phyloP scores from a whole-genome alignment of 208 protist genomes.

The Acanthamoeba divionensis region DNA sequence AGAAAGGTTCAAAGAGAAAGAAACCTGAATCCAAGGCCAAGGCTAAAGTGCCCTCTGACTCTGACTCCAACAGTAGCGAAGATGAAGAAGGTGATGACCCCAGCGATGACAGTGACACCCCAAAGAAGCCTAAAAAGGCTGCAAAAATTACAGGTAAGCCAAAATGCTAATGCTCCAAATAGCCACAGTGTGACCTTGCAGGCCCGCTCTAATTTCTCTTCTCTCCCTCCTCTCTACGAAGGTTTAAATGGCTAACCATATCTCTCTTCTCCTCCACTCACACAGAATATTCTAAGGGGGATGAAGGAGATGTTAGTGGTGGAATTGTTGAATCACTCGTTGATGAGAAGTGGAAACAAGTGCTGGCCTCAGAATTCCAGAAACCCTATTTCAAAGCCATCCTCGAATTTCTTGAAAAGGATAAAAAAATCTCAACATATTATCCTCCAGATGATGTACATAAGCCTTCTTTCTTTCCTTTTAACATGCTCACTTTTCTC shows the following conservation, averaged over 20 bases:
- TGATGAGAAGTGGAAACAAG: neutral
- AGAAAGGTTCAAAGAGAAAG: neutral
- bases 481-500: neutral
- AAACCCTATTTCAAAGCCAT: slow-evolving; percentile 56
- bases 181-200: neutral
- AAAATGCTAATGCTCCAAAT: neutral
- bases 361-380: neutral
- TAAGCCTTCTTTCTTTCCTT: neutral
- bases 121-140: neutral
- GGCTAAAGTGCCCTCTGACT: no score
- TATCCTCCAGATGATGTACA: neutral
- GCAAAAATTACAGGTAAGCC: neutral
- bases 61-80: neutral
- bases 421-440: neutral
- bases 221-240: no score
- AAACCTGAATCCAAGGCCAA: neutral
- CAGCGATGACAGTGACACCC: neutral
- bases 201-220: no score
- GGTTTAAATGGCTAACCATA: no score
- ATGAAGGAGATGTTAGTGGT: neutral
- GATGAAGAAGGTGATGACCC: neutral
- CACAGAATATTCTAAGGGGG: no score
- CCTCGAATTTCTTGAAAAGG: neutral
- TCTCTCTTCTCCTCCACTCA: no score
- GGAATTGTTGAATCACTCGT: neutral